Base-by-base conservation (phyloP, 768 basidiomycete genomes). In the Neoboletus subvelutipes region DNA sequence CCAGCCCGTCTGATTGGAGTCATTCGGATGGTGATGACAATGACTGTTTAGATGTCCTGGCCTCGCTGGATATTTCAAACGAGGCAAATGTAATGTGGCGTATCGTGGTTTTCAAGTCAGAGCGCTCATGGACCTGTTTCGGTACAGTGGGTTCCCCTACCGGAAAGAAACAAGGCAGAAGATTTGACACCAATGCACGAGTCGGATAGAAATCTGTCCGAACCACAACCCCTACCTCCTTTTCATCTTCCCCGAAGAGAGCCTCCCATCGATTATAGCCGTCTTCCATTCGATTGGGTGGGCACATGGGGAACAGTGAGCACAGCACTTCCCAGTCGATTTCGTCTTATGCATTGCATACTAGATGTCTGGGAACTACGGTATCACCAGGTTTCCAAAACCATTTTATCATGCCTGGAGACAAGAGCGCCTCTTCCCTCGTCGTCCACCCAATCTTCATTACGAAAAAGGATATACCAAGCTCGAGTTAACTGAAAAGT, bases 101-200 rank as follows among this genome's bases (percentile, higher is more conserved):
- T 41, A 13, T 22, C 29, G 5, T 39, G 10, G 5, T 22, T 22
- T 26, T 51, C 9, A 12, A 34, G 15, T 51, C 11, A 28, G 20
- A 22, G 6, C 22, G 8, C 56, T 67, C 55, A 66, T 28, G 1
- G n/a, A 4, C 18, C 15, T 49, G 17, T 49, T 43, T 52, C 36
- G 20, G 42, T 47, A 5, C 51, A 72, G 71, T 72, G 71, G 71
- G 50, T 56, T 20, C 61, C 67, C 24, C 33, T 61, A 17, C 68
- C 72, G 0, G 58, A 58, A 36, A 57, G 64, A 36, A 72, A 71
- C 31, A 71, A 63, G 52, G 72, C 70, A n/a, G 72, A 73, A 57
- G 67, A 72, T 37, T 54, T 70, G 55, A 68, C 68, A 0, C 64
- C 66, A 7, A 50, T 49, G 40, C 45, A 57, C 33, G 50, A 62